phyloP scores from a whole-genome alignment of 495 filamentous ascomycete genomes.

The Sabuloglossum arenarium region DNA sequence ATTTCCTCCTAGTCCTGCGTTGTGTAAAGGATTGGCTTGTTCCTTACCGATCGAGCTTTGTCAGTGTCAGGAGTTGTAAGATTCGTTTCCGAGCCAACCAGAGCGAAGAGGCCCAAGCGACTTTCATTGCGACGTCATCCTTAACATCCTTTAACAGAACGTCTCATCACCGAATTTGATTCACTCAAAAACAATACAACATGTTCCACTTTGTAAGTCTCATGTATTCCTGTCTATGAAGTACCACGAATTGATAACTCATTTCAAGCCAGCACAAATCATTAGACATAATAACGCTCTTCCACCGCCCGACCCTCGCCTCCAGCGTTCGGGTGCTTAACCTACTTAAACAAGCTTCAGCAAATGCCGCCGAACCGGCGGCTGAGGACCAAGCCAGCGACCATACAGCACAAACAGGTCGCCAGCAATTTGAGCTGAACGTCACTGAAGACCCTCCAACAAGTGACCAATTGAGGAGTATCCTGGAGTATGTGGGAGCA shows the following conservation, averaged over 20 bases:
- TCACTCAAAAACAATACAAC: not conserved
- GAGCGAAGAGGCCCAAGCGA: not conserved
- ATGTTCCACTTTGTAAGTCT: constrained; percentile 23
- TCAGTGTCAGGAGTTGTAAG: not conserved
- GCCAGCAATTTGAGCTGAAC: constrained; percentile 64
- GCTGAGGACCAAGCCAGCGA: constrained; percentile 46
- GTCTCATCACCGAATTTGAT: not conserved
- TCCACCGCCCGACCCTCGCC: constrained; percentile 54
- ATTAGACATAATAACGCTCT: constrained; percentile 85
- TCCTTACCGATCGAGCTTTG: not conserved
- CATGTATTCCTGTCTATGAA: not conserved
- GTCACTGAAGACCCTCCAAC: constrained; percentile 69
- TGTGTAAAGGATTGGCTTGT: not conserved
- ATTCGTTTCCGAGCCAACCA: not conserved
- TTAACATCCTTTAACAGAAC: not conserved
- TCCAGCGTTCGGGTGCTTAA: constrained; percentile 45
- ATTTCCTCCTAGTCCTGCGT: too few species aligned
- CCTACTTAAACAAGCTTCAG: constrained; percentile 53
- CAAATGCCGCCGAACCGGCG: constrained; percentile 33
- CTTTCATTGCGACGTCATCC: not conserved
- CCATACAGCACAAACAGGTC: constrained; percentile 28
- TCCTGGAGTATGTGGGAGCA: constrained; percentile 63
- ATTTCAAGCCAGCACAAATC: constrained; percentile 47
- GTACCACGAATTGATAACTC: not conserved
- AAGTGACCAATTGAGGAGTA: constrained; percentile 60